Conservation (phyloP, 1,139 yeast species). For the Suzukiozyma palmioleophila region DNA sequence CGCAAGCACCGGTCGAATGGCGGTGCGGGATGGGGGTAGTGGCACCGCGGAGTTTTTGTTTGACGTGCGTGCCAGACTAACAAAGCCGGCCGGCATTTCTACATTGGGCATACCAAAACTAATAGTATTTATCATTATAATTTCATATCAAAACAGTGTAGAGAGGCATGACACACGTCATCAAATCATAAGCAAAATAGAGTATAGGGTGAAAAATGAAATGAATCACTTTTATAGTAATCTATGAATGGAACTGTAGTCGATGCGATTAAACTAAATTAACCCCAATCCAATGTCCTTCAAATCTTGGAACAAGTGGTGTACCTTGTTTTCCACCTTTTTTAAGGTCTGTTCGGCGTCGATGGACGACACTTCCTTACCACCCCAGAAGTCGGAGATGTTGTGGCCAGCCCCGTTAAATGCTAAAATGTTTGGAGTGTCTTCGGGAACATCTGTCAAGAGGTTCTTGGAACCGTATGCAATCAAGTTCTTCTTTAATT, state of each 20-base stretch:
- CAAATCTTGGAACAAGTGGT: slow-evolving; percentile 16
- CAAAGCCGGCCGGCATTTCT: too few relatives aligned
- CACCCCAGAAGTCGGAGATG: slow-evolving; percentile 66
- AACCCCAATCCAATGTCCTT: slow-evolving; percentile 6
- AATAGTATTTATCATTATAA: too few relatives aligned
- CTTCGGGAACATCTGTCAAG: slow-evolving; percentile 69
- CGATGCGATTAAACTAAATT: background rate
- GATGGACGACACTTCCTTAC: slow-evolving; percentile 6
- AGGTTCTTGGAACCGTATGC: slow-evolving; percentile 70
- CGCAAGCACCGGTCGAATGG: too few relatives aligned
- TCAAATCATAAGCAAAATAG: too few relatives aligned
- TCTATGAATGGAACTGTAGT: background rate
- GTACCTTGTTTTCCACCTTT: slow-evolving; percentile 15
- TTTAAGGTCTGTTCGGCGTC: slow-evolving; percentile 17
- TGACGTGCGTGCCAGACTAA: too few relatives aligned
- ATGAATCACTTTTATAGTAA: background rate
- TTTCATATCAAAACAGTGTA: too few relatives aligned
- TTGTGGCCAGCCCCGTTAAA: slow-evolving; percentile 92
- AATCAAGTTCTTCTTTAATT: slow-evolving; percentile 83
- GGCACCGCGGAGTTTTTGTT: too few relatives aligned
- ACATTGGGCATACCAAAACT: too few relatives aligned
- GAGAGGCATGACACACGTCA: too few relatives aligned
- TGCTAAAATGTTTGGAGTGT: slow-evolving; percentile 84
- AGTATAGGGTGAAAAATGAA: background rate
- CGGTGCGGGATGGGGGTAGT: too few relatives aligned